Conservation (phyloP, 768 basidiomycete species). For the Serendipita sp. region DNA sequence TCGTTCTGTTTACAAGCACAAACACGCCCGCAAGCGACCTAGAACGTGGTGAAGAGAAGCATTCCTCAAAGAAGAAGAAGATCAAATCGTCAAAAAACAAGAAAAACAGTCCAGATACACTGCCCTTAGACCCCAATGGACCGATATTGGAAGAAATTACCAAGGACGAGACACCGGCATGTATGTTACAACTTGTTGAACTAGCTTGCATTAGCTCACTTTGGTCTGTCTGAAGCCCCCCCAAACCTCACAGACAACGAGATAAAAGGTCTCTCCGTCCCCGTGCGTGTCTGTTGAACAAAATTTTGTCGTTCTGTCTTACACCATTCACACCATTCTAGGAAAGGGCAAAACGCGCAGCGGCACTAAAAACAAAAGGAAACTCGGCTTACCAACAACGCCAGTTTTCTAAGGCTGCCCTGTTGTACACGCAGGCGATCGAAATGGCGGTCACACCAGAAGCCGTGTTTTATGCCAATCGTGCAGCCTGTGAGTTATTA, state of each 20-base stretch:
- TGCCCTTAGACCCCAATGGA: conserved; percentile 31
- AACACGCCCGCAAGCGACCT: conserved; percentile 21
- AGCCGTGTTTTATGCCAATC: conserved; percentile 91
- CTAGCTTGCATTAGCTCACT: conserved; percentile 3
- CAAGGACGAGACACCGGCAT: conserved; percentile 28
- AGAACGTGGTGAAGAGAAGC: conserved; percentile 22
- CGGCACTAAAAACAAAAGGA: conserved; percentile 26
- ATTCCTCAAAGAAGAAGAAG: conserved; percentile 32
- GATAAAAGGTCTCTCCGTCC: conserved; percentile 13
- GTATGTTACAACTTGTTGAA: conserved; percentile 13
- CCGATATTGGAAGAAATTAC: conserved; percentile 68
- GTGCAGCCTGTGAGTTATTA: conserved; percentile 69
- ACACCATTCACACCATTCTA: conserved; percentile 11
- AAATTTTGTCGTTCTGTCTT: conserved; percentile 6
- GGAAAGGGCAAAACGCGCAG: conserved; percentile 34
- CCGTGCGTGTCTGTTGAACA: not conserved
- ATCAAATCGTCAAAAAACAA: conserved; percentile 33
- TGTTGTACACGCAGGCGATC: conserved; percentile 32
- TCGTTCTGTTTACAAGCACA: conserved; percentile 10
- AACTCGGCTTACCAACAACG: conserved; percentile 29
- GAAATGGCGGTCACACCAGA: conserved; percentile 37
- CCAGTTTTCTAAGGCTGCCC: conserved; percentile 25
- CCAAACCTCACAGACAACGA: conserved; percentile 14
- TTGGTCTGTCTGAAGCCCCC: conserved; percentile 5
- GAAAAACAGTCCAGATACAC: conserved; percentile 45